These are phyloP conservation scores for Quercus parvula DNA, from an alignment of 306 rosid genomes.

Conservation along the genomic window DNA sequence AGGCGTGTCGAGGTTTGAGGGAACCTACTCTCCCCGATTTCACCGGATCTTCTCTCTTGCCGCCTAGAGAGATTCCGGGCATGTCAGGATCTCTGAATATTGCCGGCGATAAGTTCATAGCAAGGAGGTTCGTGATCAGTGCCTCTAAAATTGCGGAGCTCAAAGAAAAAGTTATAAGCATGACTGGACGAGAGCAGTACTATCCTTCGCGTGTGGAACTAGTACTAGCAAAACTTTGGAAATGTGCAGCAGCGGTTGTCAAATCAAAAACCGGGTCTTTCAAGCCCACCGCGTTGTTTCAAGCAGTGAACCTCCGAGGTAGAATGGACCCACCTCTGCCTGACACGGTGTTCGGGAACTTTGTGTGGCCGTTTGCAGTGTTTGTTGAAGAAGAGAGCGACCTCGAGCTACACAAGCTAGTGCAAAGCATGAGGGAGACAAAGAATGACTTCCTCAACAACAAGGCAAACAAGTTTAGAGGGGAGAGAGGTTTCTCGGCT, in stretches of 20 bases:
- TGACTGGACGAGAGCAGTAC: conserved; percentile 1
- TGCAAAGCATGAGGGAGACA: conserved; percentile 29
- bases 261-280: conserved; percentile 15
- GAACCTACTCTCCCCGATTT: conserved; percentile 9
- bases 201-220: conserved; percentile 40
- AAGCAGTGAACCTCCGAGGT: conserved; percentile 46
- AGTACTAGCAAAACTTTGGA: conserved; percentile 43
- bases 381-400: conserved; percentile 34
- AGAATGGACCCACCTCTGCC: conserved; percentile 34
- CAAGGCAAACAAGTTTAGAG: conserved; percentile 21
- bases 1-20: background rate
- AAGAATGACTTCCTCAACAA: conserved; percentile 27
- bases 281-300: conserved; percentile 35
- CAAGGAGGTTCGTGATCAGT: conserved; percentile 30
- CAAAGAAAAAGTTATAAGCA: conserved; percentile 7
- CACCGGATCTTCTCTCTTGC: conserved; percentile 30
- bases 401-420: conserved; percentile 26
- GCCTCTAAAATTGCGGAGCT: conserved; percentile 30
- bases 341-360: conserved; percentile 31
- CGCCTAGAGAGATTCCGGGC: conserved; percentile 40
- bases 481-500: conserved; percentile 25
- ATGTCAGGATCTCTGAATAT: conserved; percentile 19
- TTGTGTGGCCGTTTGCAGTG: conserved; percentile 43
- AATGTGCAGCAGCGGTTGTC: conserved; percentile 16
- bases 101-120: conserved; percentile 10